Evolutionary conservation across 176 grass and related monocot genomes (phyloP), one percentile per base, ranked within the genome.

Genomic region (Aegilops bicornis): DNA sequence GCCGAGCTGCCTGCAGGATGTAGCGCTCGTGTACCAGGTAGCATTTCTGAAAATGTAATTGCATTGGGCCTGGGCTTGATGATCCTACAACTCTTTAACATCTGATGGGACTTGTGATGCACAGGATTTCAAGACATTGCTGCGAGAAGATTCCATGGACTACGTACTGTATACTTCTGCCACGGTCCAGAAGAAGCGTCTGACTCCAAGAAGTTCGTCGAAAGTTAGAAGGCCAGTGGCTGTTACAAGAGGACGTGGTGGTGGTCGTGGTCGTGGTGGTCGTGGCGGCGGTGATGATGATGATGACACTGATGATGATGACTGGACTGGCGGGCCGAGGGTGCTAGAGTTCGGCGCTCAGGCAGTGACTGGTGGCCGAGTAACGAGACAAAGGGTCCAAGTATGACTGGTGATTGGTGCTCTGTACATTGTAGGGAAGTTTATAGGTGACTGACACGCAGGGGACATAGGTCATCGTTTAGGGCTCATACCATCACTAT

Each of bases 131-230:
- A 99, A 99, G 92, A 91, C 87, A 25, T 69, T 88, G 56, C 37
- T 99, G 36, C 91, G 92, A 25, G 97, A 99, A 81, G 97, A 99
- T 80, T 73, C 94, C n/a, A 93, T 97, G 79, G 97, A 99, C 77
- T 97, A 93, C 32, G 90, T 78, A 65, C 73, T 83, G 40, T 96
- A 87, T 76, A 91, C 82, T 9, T 79, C 85, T 5, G 79, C 82
- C 61, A 87, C 67, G 24, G 79, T 90, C 77, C 93, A 93, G 69
- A 97, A 83, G 86, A 99, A 93, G 82, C 90, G 89, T 15, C 87
- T 90, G 27, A 91, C 94, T 19, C 94, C 94, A 12, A 94, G 92
- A 86, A 97, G 86, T 64, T 77, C 85, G 1, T 78, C 87, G 31
- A 93, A 87, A 86, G 81, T 91, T 60, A 93, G 94, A 81, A 94